Conservation (phyloP, 331 rosid genomes). For the Malus hybrid region DNA sequence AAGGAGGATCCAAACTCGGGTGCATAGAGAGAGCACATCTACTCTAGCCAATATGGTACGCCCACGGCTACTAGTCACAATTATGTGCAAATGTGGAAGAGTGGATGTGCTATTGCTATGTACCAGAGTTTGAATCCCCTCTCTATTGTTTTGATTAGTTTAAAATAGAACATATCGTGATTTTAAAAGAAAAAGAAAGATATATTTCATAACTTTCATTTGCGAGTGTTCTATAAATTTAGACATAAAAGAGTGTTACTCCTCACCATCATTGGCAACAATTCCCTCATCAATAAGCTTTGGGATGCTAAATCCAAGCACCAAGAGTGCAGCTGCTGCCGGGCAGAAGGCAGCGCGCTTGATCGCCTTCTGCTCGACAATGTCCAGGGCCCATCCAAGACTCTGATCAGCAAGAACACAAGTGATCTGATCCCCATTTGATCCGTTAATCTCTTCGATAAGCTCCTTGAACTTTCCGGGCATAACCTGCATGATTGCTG, state of each 20-base stretch:
- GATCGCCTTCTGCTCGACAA: slow-evolving; percentile 40
- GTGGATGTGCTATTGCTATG: no score
- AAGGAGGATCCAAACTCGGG: no score
- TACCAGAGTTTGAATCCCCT: no score
- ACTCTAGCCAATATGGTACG: no score
- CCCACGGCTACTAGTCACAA: neutral
- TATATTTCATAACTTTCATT: slow-evolving; percentile 3
- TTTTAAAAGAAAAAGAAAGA: no score
- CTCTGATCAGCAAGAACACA: slow-evolving; percentile 54
- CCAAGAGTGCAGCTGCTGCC: slow-evolving; percentile 51
- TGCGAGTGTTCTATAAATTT: slow-evolving; percentile 10
- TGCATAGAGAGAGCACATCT: no score
- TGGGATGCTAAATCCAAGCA: slow-evolving; percentile 30
- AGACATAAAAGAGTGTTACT: no score
- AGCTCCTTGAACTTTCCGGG: slow-evolving; percentile 45
- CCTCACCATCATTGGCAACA: neutral
- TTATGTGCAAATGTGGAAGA: neutral
- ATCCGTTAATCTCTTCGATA: slow-evolving; percentile 28
- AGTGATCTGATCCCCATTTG: slow-evolving; percentile 20
- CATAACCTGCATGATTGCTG: slow-evolving; percentile 26
- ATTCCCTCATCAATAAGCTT: slow-evolving; percentile 39
- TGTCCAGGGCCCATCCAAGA: slow-evolving; percentile 57
- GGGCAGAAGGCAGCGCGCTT: slow-evolving; percentile 37
- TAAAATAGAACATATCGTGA: no score
- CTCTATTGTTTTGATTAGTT: no score